Percentiles rank a stretch among this genome's conserved stretches.
These are phyloP conservation scores for Aspergillus vadensis DNA, from an alignment of 2,329 filamentous ascomycete species.

Conservation along the genomic window DNA sequence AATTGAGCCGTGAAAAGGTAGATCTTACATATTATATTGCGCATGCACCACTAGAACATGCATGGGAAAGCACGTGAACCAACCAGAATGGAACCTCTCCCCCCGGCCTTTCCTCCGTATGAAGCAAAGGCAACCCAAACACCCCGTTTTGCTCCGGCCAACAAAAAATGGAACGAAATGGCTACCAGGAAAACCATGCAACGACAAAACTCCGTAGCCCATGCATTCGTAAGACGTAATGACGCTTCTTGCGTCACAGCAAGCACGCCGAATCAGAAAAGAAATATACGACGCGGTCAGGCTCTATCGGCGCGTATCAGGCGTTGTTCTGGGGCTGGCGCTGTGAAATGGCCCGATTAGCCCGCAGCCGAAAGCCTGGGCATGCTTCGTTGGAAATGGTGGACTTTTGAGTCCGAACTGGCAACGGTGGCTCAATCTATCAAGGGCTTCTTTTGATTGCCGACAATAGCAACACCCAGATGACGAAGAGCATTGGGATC, in stretches of 20 bases:
- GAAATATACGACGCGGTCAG: constrained; percentile 7
- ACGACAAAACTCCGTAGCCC: constrained; percentile 36
- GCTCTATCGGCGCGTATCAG: background rate
- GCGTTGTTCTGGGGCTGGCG: background rate
- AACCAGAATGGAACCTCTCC: constrained; percentile 5
- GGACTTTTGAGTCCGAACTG: background rate
- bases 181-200: constrained; percentile 31
- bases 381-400: background rate
- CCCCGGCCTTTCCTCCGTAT: constrained; percentile 9
- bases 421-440: constrained; percentile 59
- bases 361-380: background rate
- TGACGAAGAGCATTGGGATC: constrained; percentile 66
- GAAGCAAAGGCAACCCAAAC: constrained; percentile 22
- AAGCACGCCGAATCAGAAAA: constrained; percentile 17
- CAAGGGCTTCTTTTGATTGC: constrained; percentile 62
- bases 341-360: background rate
- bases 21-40: constrained; percentile 25
- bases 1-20: constrained; percentile 8
- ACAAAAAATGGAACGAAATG: constrained; percentile 25
- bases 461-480: constrained; percentile 65
- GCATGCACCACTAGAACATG: constrained; percentile 17
- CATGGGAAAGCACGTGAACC: background rate
- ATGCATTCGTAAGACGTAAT: constrained; percentile 42
- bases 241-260: constrained; percentile 19
- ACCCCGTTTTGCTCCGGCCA: constrained; percentile 23